Conservation (phyloP, 2,329 filamentous ascomycete species). For the Colletotrichum lini region DNA sequence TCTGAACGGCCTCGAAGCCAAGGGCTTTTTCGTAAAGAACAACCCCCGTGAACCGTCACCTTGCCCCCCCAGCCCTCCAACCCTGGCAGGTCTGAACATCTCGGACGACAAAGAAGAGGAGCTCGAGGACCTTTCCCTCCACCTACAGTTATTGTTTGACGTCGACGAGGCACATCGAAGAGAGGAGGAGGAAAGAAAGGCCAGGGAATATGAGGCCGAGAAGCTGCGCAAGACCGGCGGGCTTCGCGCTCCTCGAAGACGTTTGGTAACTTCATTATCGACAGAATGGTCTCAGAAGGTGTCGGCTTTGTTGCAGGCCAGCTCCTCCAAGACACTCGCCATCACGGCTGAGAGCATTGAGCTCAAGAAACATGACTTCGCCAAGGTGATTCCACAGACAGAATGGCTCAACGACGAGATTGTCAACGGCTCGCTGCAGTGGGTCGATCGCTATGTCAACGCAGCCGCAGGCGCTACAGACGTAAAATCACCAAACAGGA, state of each 20-base stretch:
- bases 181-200: slow-evolving; percentile 37
- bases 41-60: background rate
- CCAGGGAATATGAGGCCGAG: slow-evolving; percentile 15
- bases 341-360: slow-evolving; percentile 37
- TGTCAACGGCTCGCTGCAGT: slow-evolving; percentile 76
- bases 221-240: slow-evolving; percentile 37
- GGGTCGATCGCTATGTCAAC: slow-evolving; percentile 73
- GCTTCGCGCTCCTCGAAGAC: slow-evolving; percentile 32
- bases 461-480: slow-evolving; percentile 66
- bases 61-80: slow-evolving; percentile 20
- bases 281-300: slow-evolving; percentile 30
- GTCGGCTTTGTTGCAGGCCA: slow-evolving; percentile 10
- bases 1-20: slow-evolving; percentile 26
- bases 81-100: slow-evolving; percentile 29
- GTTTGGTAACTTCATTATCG: slow-evolving; percentile 29
- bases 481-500: slow-evolving; percentile 59
- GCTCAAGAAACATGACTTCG: slow-evolving; percentile 69
- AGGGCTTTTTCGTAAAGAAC: slow-evolving; percentile 8
- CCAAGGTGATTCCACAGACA: slow-evolving; percentile 68
- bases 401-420: slow-evolving; percentile 85
- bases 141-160: slow-evolving; percentile 35
- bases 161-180: slow-evolving; percentile 32
- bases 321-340: slow-evolving; percentile 24
- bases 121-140: slow-evolving; percentile 40
- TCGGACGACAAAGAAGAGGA: slow-evolving; percentile 41